Conservation (phyloP, 2,329 filamentous ascomycete species). For the Orbilia quercus region DNA sequence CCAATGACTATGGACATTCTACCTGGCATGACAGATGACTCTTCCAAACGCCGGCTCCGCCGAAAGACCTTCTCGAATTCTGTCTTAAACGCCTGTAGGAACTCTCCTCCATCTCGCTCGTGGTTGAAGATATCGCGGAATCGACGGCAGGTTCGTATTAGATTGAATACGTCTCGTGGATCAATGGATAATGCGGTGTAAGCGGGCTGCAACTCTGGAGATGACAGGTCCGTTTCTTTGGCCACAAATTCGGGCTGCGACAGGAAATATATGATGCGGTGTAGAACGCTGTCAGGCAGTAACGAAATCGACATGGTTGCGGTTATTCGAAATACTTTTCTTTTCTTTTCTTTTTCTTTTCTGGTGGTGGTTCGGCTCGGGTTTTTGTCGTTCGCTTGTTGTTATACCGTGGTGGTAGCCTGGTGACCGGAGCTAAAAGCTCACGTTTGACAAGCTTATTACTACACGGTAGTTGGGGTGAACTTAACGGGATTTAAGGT, state of each 20-base stretch:
- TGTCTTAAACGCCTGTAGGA: conserved; percentile 52
- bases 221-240: conserved; percentile 44
- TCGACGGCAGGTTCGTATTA: conserved; percentile 54
- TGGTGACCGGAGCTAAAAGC: conserved; percentile 52
- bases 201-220: conserved; percentile 42
- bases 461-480: conserved; percentile 53
- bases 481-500: conserved; percentile 39
- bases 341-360: conserved; percentile 38
- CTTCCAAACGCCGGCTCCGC: conserved; percentile 53
- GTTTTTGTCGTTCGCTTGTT: conserved; percentile 23
- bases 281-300: conserved; percentile 49
- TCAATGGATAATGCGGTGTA: conserved; percentile 49
- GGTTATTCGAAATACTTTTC: conserved; percentile 21
- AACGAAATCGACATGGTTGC: conserved; percentile 50
- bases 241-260: conserved; percentile 51
- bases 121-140: conserved; percentile 46
- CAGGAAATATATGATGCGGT: conserved; percentile 56
- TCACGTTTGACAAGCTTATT: conserved; percentile 52
- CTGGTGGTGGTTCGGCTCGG: too few relatives aligned
- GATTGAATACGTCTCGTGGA: conserved; percentile 54
- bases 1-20: conserved; percentile 57
- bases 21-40: conserved; percentile 56
- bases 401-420: conserved; percentile 38
- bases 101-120: conserved; percentile 35
- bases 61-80: conserved; percentile 56